Base-by-base conservation (phyloP, 495 filamentous ascomycete species). In the Hypoxylon lienhwacheense region DNA sequence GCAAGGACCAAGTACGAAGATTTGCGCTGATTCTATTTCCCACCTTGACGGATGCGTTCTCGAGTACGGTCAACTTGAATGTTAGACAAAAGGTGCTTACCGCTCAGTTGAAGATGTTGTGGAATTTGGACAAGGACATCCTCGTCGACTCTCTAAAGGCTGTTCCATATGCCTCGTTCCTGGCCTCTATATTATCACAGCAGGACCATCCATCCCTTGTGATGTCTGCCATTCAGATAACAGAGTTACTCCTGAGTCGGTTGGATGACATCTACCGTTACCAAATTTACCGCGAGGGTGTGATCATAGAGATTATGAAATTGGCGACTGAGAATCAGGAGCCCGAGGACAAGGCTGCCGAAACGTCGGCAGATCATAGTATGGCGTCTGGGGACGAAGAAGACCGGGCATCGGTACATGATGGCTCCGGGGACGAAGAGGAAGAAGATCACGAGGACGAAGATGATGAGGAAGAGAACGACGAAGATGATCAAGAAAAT, bases 31-130 rank as follows among this genome's bases (percentile, higher is more conserved):
- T 99, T 41, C 75, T 99, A n/a, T 85, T 99, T 52, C 95, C 95
- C 3, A 99, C 95, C 11, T 75, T 99, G 28, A 97, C 95, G 12
- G 91, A 99, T 64, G 95, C 91, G 2, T 99, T 93, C 65, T 96
- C 93, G 2, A 97, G 93, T 70, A 99, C 95, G 3, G 92, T 99
- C 48, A 99, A 99, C 66, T 75, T 97, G n/a, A 87, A 79, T 40
- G 95, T 99, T 11, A 89, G 95, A n/a, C 90, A 97, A 62, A 97
- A 95, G 73, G 95, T 97, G 12, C 78, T 99, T 32, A 87, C 84
- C 22, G 93, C 95, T 14, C 95, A 99, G 59, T 76, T 97, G 22
- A 97, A 97, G 73, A 97, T 99, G 91, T 81, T 99, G 8, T 96
- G 91, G n/a, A 95, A 96, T 57, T 65, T 97, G 14, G 91, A 97